Base-by-base conservation (phyloP, 2,329 filamentous ascomycete genomes). In the Aspergillus clavatus region DNA sequence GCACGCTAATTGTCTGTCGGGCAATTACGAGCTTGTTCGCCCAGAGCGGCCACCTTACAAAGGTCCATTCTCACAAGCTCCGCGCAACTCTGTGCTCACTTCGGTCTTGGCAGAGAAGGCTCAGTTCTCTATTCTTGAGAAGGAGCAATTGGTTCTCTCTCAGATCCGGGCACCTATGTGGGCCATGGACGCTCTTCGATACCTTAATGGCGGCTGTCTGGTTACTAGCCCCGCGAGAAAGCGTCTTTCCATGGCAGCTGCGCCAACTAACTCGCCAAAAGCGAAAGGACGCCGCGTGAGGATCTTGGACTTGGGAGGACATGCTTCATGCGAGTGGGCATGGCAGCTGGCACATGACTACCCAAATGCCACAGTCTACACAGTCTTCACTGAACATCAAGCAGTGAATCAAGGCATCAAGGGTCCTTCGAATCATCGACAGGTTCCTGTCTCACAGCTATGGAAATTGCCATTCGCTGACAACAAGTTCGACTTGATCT, bases 291-390 rank as follows among this genome's bases (percentile, higher is more conserved):
- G 65, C 46, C 77, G 82, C 19, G 72, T 82, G 3, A 76, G 86
- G 26, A 84, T 96, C 46, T 79, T 97, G 21, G 91, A 97, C 62
- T 82, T 96, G 26, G 89, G 87, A 39, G 90, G 90, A 36, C 84
- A 91, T 62, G 78, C 85, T 0, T 82, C 86, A 11, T 91, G 89
- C 62, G 89, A 95, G 67, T 98, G 93, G 93, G 91, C 87, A 18
- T 98, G 93, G 93, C 84, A 93, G 62, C 86, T 89, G 46, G 89
- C 93, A 1, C 77, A 87, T 39, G 85, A 91, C 64, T 93, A 90
- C 67, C 88, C 87, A 14, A 84, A 88, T 63, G 80, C 87, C 45
- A 89, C 88, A 64, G 81, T 96, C 43, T 94, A 90, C 72, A 96
- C 91, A 0, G 88, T 91, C 43, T 86, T 86, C 28, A 88, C 84